Conservation (phyloP, 345 rosid genomes). For the Fremontodendron californicum region DNA sequence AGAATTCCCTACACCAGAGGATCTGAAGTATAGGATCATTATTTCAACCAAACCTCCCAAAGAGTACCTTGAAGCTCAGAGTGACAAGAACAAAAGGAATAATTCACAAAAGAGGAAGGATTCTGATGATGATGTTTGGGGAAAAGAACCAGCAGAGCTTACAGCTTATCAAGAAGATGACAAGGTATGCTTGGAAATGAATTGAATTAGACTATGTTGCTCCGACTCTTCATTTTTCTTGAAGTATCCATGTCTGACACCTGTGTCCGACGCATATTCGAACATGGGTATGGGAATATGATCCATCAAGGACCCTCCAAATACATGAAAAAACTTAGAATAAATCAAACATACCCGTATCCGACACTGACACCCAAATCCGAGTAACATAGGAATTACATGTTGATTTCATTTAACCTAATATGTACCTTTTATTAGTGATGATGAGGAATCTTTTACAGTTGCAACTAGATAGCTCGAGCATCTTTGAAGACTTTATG, state of each 20-base stretch:
- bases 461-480: not conserved
- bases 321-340: no score
- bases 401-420: not conserved
- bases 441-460: not conserved
- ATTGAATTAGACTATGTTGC: no score
- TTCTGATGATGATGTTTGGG: constrained; percentile 51
- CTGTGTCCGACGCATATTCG: no score
- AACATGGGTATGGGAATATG: no score
- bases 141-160: constrained; percentile 43
- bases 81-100: constrained; percentile 19
- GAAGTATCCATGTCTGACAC: no score
- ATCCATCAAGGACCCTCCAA: no score
- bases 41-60: constrained; percentile 73
- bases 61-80: constrained; percentile 29
- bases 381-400: no score
- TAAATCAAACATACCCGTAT: no score
- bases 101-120: constrained; percentile 33
- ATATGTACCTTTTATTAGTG: not conserved
- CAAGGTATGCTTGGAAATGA: constrained; percentile 23
- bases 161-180: constrained; percentile 37
- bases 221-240: no score
- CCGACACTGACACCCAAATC: no score
- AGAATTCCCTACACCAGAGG: constrained; percentile 69
- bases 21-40: constrained; percentile 48
- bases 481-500: not conserved